Evolutionary conservation across 2,329 filamentous ascomycete genomes (phyloP).

Genomic region (Alternaria dauci): DNA sequence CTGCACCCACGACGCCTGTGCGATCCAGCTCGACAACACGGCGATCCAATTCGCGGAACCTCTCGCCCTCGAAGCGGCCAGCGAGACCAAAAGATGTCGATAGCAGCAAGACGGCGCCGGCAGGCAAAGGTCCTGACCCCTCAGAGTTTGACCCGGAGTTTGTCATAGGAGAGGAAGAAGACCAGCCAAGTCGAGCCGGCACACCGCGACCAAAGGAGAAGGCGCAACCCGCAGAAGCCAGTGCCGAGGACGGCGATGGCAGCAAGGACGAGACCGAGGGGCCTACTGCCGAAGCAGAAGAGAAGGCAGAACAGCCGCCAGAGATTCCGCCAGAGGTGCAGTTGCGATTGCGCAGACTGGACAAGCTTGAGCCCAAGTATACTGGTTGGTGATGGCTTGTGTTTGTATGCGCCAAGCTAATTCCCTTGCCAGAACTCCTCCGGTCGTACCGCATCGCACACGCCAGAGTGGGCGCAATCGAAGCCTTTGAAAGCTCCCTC

Average conservation of each 20-base stretch:
- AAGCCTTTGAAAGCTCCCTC: constrained; percentile 89
- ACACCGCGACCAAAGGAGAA: constrained; percentile 65
- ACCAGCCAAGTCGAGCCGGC: constrained; percentile 66
- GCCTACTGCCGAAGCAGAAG: constrained; percentile 39
- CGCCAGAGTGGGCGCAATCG: constrained; percentile 83
- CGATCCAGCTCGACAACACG: constrained; percentile 56
- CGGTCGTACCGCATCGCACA: constrained; percentile 93
- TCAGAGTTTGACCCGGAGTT: constrained; percentile 88
- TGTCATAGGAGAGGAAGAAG: constrained; percentile 83
- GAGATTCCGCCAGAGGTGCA: constrained; percentile 79
- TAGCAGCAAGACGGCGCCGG: constrained; percentile 47
- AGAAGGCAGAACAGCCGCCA: constrained; percentile 42
- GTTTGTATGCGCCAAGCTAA: constrained; percentile 24
- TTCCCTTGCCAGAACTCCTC: constrained; percentile 72
- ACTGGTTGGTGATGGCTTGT: constrained; percentile 64
- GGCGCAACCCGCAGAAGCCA: constrained; percentile 32
- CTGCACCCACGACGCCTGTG: constrained; percentile 53
- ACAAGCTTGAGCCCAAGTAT: constrained; percentile 88
- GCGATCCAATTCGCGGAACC: constrained; percentile 56
- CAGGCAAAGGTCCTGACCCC: constrained; percentile 75
- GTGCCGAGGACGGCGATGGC: constrained; percentile 34
- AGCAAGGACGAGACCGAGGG: constrained; percentile 47
- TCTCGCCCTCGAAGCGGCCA: constrained; percentile 50
- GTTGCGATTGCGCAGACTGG: constrained; percentile 81
- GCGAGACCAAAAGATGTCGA: constrained; percentile 44